Evolutionary conservation across 176 grass and related monocot genomes (phyloP), one percentile per base, ranked within the genome.

Genomic region (Bromus sterilis): DNA sequence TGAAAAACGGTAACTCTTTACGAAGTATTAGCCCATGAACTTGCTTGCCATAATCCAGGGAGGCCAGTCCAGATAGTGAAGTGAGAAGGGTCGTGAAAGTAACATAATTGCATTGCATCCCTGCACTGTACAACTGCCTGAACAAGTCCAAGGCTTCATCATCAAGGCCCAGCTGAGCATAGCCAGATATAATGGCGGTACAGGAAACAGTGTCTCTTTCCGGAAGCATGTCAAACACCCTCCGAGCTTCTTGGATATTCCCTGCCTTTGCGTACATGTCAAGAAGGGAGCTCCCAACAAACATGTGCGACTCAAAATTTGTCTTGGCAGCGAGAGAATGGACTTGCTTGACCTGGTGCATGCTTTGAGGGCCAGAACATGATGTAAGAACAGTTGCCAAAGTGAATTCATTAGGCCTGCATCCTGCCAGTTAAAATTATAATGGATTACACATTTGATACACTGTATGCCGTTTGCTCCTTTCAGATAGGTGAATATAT

Each of bases 71-170:
- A 60, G 92, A 89, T 26, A 94, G 23, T 80, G 92, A 87, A 74
- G 82, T 94, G 23, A 94, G 82, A 73, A 94, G 87, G 66, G 74
- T 56, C 3, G 55, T 84, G 87, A 91, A 89, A 15, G 89, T 94
- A 77, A 94, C 84, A 69, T 94, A 86, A 62, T 91, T 94, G 78
- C 89, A 94, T 60, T 87, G 84, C 87, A 94, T 94, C 65, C 89
- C 92, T 41, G 84, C 89, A 72, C 74, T 83, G 35, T 89, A 89
- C 32, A 89, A 78, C 37, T 82, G 53, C 56, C 75, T 87, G 78
- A 94, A 94, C 78, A 94, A 63, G 49, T 87, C 44, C 67, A 94
- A 82, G 77, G 92, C 92, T 80, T 94, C 87, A 56, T 83, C 89
- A 61, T 91, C 92, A 77, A 94, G 92, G 53, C 81, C 89, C 43